Evolutionary conservation across 257 asterid genomes (phyloP), one percentile per base, ranked within the genome.

Genomic region (Henckelia pumila): DNA sequence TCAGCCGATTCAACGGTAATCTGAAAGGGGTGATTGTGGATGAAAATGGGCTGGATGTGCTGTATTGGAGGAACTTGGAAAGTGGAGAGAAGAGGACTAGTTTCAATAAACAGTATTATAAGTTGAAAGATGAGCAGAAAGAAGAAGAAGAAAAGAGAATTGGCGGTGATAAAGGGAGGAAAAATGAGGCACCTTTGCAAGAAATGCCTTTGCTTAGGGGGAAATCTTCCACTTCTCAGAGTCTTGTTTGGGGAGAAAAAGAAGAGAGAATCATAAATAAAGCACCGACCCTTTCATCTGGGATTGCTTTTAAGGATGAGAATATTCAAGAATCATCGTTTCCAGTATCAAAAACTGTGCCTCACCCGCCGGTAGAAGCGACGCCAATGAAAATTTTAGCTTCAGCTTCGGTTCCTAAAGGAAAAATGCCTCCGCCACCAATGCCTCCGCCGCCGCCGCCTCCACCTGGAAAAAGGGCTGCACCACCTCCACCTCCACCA

Each of bases 1-100:
- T 83, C 52, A 13, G 49, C 66, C 61, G 76, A 61, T 73, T 83
- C 66, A 60, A 80, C 14, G 82, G 85, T n/a, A 78, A 83, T 55
- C 63, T 83, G n/a, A 80, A 78, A 62, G 88, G 81, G 17, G 78
- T 83, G 37, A 83, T 83, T 21, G 81, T 83, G 21, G 88, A 83
- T 71, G 88, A 83, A 26, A 63, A 80, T 53, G 88, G 88, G 8
- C 35, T 83, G 72, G 88, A 83, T 65, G 88, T 83, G 26, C 69
- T 83, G 59, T 83, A 83, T 55, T 83, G 88, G 88, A 83, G 83
- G 59, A 80, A 80, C 30, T 29, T 80, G 24, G 76, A 80, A 22
- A 59, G 64, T n/a, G 77, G 57, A 24, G 76, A 76, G 32, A 63
- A 25, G 11, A 76, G 67, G 4, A 68, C 65, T 40, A 65, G 72